A percentile compares a stretch with the other conserved stretches of the same genome.
phyloP scores from a whole-genome alignment of 2,329 filamentous ascomycete genomes.

The Stenocarpella maydis region DNA sequence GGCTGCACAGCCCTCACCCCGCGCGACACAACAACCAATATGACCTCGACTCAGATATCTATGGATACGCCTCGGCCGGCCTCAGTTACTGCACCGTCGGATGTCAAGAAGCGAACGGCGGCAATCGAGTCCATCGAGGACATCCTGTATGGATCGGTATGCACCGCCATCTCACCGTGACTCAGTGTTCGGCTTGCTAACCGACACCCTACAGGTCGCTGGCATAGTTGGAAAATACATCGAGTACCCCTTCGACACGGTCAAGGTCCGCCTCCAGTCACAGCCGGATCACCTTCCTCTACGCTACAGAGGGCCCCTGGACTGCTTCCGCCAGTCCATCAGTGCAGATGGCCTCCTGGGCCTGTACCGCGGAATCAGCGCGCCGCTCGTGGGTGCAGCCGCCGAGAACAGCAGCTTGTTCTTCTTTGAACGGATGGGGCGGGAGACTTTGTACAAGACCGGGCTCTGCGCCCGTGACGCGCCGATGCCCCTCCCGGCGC shows the following conservation, averaged over 20 bases:
- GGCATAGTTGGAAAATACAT: conserved; percentile 94
- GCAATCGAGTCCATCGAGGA: conserved; percentile 80
- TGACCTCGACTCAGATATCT: conserved; percentile 31
- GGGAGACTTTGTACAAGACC: conserved; percentile 67
- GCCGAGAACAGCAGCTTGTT: conserved; percentile 93
- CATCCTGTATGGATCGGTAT: conserved; percentile 84
- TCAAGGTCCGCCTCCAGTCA: conserved; percentile 97
- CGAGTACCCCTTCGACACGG: conserved; percentile 97
- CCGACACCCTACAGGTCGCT: conserved; percentile 63
- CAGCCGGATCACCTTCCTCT: conserved; percentile 86
- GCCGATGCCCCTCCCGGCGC: conserved; percentile 75
- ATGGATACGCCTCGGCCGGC: conserved; percentile 26
- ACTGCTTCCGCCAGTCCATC: conserved; percentile 91
- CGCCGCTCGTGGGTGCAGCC: conserved; percentile 88
- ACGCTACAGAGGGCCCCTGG: conserved; percentile 84
- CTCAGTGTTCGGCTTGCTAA: conserved; percentile 1
- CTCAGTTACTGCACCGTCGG: conserved; percentile 25
- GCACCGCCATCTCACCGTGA: conserved; percentile 42
- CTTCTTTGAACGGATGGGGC: conserved; percentile 84
- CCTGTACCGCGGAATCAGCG: conserved; percentile 91
- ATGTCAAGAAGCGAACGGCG: conserved; percentile 49
- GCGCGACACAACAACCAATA: conserved; percentile 27
- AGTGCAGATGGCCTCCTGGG: conserved; percentile 79
- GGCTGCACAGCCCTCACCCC: conserved; percentile 18
- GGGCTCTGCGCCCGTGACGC: conserved; percentile 60